Percentiles rank a stretch among this genome's conserved stretches.
phyloP scores from a whole-genome alignment of 768 basidiomycete genomes.

The Clitopilus hobsonii region DNA sequence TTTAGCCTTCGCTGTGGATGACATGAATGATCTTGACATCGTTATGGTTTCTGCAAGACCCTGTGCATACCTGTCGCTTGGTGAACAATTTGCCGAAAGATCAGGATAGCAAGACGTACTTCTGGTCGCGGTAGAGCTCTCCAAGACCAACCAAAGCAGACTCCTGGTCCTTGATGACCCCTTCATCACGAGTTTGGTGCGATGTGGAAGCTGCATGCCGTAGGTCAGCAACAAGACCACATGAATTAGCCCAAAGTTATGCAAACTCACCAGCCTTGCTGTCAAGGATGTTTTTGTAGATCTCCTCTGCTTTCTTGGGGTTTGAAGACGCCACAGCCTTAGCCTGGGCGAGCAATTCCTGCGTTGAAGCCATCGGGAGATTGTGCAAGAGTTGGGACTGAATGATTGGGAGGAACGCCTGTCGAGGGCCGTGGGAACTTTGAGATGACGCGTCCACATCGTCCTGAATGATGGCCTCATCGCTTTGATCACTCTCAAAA shows the following conservation, averaged over 20 bases:
- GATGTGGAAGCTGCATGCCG: slow-evolving; percentile 23
- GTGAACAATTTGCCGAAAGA: no score
- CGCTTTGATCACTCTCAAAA: slow-evolving; percentile 4
- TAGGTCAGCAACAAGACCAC: neutral
- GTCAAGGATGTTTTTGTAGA: slow-evolving; percentile 70
- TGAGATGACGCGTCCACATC: slow-evolving; percentile 29
- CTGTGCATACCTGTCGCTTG: slow-evolving; percentile 61
- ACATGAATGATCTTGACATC: slow-evolving; percentile 80
- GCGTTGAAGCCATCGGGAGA: slow-evolving; percentile 25
- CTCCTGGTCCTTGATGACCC: slow-evolving; percentile 76
- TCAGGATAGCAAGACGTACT: slow-evolving; percentile 38
- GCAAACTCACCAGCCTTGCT: slow-evolving; percentile 28
- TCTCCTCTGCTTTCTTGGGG: slow-evolving; percentile 59
- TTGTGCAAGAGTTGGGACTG: slow-evolving; percentile 8
- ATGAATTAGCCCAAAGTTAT: neutral
- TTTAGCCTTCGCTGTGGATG: slow-evolving; percentile 94
- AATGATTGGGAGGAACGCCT: slow-evolving; percentile 18
- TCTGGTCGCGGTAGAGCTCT: slow-evolving; percentile 80
- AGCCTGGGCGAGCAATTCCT: slow-evolving; percentile 55
- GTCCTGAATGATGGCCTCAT: slow-evolving; percentile 1
- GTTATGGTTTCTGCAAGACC: slow-evolving; percentile 86
- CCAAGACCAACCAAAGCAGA: slow-evolving; percentile 81
- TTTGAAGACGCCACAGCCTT: slow-evolving; percentile 37
- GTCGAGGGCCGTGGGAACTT: slow-evolving; percentile 27
- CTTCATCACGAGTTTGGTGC: slow-evolving; percentile 27